Base-by-base conservation (phyloP, 768 basidiomycete species). In the Chalciporus piperatus region DNA sequence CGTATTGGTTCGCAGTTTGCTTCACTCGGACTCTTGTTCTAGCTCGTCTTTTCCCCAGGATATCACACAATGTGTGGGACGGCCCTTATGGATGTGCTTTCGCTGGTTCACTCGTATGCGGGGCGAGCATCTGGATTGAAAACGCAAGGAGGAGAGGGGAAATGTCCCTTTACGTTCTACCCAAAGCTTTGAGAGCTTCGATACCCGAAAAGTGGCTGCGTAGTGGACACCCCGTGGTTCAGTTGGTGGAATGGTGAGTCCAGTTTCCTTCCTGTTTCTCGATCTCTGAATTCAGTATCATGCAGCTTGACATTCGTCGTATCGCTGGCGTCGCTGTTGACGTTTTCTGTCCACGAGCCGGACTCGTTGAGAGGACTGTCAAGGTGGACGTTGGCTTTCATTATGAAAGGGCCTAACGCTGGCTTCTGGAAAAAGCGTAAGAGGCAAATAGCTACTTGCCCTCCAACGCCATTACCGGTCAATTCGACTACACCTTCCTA, bases 21-120 rank as follows among this genome's bases (percentile, higher is more conserved):
- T 64, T 83, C 30, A 81, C 83, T 10, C 81, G 89, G 42, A 83
- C 89, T 3, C 70, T 86, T 6, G 70, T 81, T 6, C 64, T 87
- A 13, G 86, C 88, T 2, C 80, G 79, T 22, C 60, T 83, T 8
- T 75, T 91, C 35, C 87, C 86, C 0, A 71, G 64, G 33, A 73
- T 92, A 43, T 85, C 89, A 14, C 87, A 92, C 57, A 79, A 92
- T 51, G 80, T 86, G 52, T 89, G 86, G 81, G 89, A 92, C 60
- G 87, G 89, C 0, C 85, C 89, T 1, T 77, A 74, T 50, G 89
- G 89, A 1, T 79, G 84, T 53, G 69, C 85, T 27, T 67, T 90
- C 52, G 77, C 73, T 4, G 89, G 85, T 19, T 86, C 84, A 53
- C 64, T 92, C 39, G 69, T 77, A 16, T 91, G 89, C 54, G 89